Evolutionary conservation across 371 early-diverging fungal species (phyloP).

Genomic region (Encephalitozoon intestinalis): DNA sequence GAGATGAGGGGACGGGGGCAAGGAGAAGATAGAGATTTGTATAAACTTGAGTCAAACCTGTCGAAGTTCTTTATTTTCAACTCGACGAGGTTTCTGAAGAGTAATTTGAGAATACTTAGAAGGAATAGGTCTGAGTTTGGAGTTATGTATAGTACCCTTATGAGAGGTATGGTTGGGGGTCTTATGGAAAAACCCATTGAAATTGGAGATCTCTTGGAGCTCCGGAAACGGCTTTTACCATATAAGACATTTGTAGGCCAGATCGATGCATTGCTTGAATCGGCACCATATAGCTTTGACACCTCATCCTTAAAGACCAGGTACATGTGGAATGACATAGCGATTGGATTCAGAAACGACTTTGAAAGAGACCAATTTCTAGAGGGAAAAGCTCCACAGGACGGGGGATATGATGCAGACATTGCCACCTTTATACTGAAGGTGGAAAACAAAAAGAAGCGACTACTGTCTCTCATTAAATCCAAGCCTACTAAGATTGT

Average conservation of each 20-base stretch:
- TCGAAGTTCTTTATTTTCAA: slow-evolving; percentile 26
- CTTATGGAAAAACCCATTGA: background rate
- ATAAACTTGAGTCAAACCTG: slow-evolving; percentile 34
- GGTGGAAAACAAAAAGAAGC: background rate
- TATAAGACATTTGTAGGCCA: slow-evolving; percentile 29
- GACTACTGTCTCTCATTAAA: background rate
- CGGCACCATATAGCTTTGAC: slow-evolving; percentile 14
- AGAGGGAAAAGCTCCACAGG: background rate
- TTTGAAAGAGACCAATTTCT: background rate
- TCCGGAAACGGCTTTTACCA: background rate
- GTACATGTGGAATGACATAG: slow-evolving; percentile 40
- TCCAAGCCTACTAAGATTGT: background rate
- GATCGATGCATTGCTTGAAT: slow-evolving; percentile 2
- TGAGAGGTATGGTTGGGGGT: background rate
- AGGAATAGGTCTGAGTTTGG: slow-evolving; percentile 10
- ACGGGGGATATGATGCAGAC: slow-evolving; percentile 21
- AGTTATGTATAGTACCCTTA: slow-evolving; percentile 8
- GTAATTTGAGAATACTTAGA: slow-evolving; percentile 20
- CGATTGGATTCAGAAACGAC: slow-evolving; percentile 16
- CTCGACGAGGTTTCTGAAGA: slow-evolving; percentile 19
- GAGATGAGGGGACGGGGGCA: background rate
- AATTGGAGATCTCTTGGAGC: background rate
- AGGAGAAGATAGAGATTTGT: background rate
- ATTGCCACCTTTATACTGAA: background rate
- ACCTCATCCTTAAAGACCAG: background rate